These are phyloP conservation scores for Grosmannia huntii DNA, from an alignment of 2,329 filamentous ascomycete genomes.

Conservation along the genomic window DNA sequence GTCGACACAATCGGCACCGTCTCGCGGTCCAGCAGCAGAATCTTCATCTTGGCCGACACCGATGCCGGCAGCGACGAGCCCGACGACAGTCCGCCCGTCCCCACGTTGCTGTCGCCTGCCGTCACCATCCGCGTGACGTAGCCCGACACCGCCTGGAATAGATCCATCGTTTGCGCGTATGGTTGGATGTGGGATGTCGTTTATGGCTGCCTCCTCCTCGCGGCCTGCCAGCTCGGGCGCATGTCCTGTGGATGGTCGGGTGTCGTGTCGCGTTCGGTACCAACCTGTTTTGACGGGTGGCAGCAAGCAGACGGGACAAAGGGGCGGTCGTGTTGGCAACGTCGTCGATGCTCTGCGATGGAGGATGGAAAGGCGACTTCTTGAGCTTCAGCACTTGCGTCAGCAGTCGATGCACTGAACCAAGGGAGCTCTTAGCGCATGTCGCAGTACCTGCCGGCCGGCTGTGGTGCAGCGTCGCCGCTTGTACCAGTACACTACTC, in stretches of 20 bases:
- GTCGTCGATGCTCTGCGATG: background rate
- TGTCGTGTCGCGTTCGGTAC: background rate
- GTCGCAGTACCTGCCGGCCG: background rate
- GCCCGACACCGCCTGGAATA: constrained; percentile 81
- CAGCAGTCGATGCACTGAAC: background rate
- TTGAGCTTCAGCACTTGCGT: background rate
- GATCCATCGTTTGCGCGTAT: constrained; percentile 55
- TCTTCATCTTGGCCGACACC: constrained; percentile 91
- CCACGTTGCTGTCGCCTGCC: constrained; percentile 55
- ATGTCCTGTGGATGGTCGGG: background rate
- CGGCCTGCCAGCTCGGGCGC: background rate
- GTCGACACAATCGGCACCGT: constrained; percentile 91
- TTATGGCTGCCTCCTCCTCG: background rate
- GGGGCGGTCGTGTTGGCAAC: background rate
- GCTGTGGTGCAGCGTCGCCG: too few species aligned
- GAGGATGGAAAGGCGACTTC: background rate
- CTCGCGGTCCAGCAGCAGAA: constrained; percentile 82
- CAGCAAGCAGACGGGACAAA: background rate
- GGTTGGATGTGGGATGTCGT: constrained; percentile 12
- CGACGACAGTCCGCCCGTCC: constrained; percentile 49
- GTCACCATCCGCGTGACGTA: constrained; percentile 97
- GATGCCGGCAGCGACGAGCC: constrained; percentile 32
- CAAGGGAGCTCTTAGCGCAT: background rate
- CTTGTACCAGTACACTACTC: background rate
- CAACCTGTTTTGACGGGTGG: background rate